Evolutionary conservation across 1,139 yeast species (phyloP), one percentile per base, ranked within the genome.

Genomic region (Candida sanyaensis): DNA sequence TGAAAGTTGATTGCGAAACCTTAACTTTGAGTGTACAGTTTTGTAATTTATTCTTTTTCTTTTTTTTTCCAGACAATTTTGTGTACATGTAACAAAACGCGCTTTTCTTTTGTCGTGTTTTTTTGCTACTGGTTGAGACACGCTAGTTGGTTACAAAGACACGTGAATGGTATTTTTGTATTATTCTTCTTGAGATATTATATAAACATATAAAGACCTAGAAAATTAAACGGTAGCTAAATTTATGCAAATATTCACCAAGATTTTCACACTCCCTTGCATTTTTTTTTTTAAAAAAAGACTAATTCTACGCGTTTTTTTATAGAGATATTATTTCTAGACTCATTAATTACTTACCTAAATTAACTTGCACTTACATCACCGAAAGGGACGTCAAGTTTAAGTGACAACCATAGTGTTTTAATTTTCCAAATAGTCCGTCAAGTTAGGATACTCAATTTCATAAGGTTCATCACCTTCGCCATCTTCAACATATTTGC

Each of bases 401-500:
- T 3, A 17, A 17, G 21, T 17, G 21, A 3, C 21, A 17, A 17
- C 13, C 6, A 6, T 17, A 9, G 21, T 32, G 26, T 21, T 9
- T 30, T 34, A 33, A 11, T 34, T 12, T 29, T 36, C 42, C 40
- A 51, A 62, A 50, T 64, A 68, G 43, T 68, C 68, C 5, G 62
- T 68, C 27, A 69, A 55, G 39, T 71, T 70, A 1, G 93, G 91
- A 59, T 91, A 92, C 49, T 88, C 71, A 8, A 91, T 66, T 43
- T 87, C 95, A 44, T 50, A 63, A 1, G 56, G 46, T 31, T 46
- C 50, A 11, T 46, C 33, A n/a, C 24, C 41, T 26, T 47, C 45
- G 6, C 47, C 49, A 29, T 46, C 48, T 54, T 86, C 93, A 42
- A 84, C 86, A 83, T 87, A 86, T 11, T 71, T 66, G 4, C 81